A percentile compares a stretch with the other conserved stretches of the same genome.
Evolutionary conservation across 768 basidiomycete genomes (phyloP).

Genomic region (Butyriboletus loyo): DNA sequence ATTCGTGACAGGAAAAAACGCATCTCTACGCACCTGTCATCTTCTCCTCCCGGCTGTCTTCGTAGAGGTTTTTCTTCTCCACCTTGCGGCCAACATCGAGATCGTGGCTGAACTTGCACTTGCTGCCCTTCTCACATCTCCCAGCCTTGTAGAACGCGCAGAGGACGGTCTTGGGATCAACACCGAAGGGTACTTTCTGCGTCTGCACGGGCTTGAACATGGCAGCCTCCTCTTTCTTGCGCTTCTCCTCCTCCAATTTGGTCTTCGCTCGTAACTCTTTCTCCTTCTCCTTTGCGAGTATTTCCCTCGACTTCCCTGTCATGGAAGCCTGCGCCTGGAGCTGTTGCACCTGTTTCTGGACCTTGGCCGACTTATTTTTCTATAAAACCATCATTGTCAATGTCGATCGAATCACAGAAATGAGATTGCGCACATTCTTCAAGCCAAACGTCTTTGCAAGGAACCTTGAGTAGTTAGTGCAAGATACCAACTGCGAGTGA

Average conservation of each 20-base stretch:
- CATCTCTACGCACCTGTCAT: constrained; percentile 49
- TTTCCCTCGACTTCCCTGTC: constrained; percentile 77
- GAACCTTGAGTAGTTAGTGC: constrained; percentile 30
- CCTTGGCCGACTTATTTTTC: constrained; percentile 96
- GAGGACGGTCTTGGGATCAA: constrained; percentile 92
- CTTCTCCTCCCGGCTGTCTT: constrained; percentile 83
- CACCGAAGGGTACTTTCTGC: constrained; percentile 91
- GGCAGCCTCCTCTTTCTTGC: constrained; percentile 79
- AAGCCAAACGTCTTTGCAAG: constrained; percentile 73
- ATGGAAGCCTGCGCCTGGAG: constrained; percentile 74
- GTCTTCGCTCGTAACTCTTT: constrained; percentile 72
- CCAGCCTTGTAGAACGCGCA: constrained; percentile 94
- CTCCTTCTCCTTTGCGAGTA: constrained; percentile 83
- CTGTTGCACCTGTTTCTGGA: constrained; percentile 78
- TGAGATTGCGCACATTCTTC: constrained; percentile 66
- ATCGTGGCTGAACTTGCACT: constrained; percentile 98
- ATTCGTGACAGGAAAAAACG: background rate
- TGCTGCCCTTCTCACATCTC: constrained; percentile 87
- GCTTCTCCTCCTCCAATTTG: constrained; percentile 78
- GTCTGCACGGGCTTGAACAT: constrained; percentile 75
- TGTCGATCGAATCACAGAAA: constrained; percentile 5
- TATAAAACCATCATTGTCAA: constrained; percentile 28
- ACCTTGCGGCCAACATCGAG: constrained; percentile 84
- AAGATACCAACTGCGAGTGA: constrained; percentile 7
- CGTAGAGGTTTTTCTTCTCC: constrained; percentile 94